Percentiles rank a stretch among this genome's conserved stretches.
Conservation (phyloP, 2,329 filamentous ascomycete genomes). For the Aspergillus pseudoviridinutans region DNA sequence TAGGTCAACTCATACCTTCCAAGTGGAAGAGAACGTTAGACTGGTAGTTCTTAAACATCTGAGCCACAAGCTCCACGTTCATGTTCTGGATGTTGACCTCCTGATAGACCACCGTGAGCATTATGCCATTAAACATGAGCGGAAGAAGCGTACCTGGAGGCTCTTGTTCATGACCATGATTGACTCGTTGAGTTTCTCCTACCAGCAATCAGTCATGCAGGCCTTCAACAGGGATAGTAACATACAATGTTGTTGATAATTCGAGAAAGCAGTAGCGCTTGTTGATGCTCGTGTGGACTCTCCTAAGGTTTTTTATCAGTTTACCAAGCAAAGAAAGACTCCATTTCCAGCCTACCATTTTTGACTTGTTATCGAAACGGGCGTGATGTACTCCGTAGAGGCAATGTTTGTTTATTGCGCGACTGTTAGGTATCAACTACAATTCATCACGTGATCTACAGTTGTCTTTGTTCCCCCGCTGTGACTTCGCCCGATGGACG, state of each 20-base stretch:
- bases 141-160: slow-evolving; percentile 60
- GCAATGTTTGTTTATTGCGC: slow-evolving; percentile 15
- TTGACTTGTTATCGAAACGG: background rate
- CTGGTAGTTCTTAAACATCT: slow-evolving; percentile 99
- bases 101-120: slow-evolving; percentile 42
- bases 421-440: background rate
- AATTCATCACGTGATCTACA: slow-evolving; percentile 8
- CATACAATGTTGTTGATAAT: slow-evolving; percentile 97
- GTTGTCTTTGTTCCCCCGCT: background rate
- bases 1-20: slow-evolving; percentile 63
- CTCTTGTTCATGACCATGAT: slow-evolving; percentile 89
- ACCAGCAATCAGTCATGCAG: slow-evolving; percentile 9
- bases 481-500: background rate
- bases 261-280: slow-evolving; percentile 84
- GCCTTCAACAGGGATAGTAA: slow-evolving; percentile 14
- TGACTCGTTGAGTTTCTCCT: slow-evolving; percentile 98
- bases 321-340: background rate
- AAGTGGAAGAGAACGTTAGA: slow-evolving; percentile 96
- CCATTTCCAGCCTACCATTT: slow-evolving; percentile 14
- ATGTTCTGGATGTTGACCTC: slow-evolving; percentile 99
- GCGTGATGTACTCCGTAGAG: background rate
- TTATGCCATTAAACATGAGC: background rate
- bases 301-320: slow-evolving; percentile 53
- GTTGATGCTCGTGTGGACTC: slow-evolving; percentile 95
- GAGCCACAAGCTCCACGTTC: slow-evolving; percentile 95